phyloP scores from a whole-genome alignment of 2,329 filamentous ascomycete species.

The Didymella arachidicola region DNA sequence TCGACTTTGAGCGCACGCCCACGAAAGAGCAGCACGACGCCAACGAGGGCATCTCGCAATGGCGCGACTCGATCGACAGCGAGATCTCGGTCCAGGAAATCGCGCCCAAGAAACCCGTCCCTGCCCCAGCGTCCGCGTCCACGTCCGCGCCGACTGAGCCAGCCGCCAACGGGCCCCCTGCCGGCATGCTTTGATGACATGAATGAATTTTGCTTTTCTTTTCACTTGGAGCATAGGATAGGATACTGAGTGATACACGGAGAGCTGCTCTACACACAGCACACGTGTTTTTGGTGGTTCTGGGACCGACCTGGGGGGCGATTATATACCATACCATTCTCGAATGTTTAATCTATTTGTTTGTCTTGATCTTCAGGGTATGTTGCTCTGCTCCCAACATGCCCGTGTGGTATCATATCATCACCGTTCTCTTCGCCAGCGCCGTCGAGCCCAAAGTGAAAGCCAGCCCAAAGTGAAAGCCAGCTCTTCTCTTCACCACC shows the following conservation, averaged over 20 bases:
- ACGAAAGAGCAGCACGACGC: constrained; percentile 46
- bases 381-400: neutral
- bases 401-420: neutral
- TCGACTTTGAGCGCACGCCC: constrained; percentile 76
- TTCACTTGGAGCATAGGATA: neutral
- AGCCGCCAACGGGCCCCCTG: constrained; percentile 9
- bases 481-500: neutral
- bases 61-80: constrained; percentile 35
- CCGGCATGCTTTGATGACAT: constrained; percentile 21
- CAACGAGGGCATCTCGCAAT: constrained; percentile 46
- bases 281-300: neutral
- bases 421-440: neutral
- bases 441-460: neutral
- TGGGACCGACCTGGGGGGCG: neutral
- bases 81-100: constrained; percentile 16
- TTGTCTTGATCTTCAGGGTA: neutral
- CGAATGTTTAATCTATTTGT: constrained; percentile 22
- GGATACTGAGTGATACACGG: constrained; percentile 9
- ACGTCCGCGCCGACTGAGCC: constrained; percentile 4
- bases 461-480: neutral
- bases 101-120: constrained; percentile 13
- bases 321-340: constrained; percentile 26
- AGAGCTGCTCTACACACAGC: neutral
- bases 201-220: neutral
- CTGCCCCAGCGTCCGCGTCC: neutral